Conservation (phyloP, 2,329 filamentous ascomycete genomes). For the Xylaria sp. region DNA sequence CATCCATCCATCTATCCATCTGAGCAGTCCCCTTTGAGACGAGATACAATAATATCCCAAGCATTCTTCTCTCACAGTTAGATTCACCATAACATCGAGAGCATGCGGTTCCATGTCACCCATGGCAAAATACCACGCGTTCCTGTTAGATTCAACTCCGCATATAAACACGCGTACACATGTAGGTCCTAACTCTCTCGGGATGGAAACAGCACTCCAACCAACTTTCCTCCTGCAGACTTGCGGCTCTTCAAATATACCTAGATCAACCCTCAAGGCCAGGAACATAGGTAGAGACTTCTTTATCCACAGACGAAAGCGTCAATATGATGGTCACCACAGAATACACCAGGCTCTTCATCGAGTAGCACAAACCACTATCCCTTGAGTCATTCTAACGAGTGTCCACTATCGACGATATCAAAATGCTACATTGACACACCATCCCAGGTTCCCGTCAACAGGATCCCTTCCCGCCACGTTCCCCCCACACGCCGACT, state of each 20-base stretch:
- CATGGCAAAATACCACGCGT: background rate
- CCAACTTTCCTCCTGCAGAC: background rate
- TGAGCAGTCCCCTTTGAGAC: background rate
- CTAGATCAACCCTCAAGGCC: too few relatives aligned
- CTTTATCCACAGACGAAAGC: background rate
- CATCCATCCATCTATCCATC: background rate
- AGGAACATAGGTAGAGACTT: background rate
- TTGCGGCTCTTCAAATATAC: background rate
- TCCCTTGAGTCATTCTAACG: background rate
- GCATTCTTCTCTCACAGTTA: background rate
- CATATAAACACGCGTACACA: background rate
- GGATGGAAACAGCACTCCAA: background rate
- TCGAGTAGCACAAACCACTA: background rate
- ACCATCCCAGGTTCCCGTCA: background rate
- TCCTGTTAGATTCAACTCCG: background rate
- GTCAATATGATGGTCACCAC: background rate
- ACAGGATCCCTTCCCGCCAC: background rate
- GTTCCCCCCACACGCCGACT: too few relatives aligned
- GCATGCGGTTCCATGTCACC: background rate
- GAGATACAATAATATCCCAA: background rate
- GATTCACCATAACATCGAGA: background rate
- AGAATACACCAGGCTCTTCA: background rate
- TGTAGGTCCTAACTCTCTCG: background rate
- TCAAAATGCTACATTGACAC: background rate
- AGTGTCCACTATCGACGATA: background rate